Percentiles rank a stretch among this genome's conserved stretches.
phyloP scores from a whole-genome alignment of 2,329 filamentous ascomycete genomes.

The Phialophora macrospora region DNA sequence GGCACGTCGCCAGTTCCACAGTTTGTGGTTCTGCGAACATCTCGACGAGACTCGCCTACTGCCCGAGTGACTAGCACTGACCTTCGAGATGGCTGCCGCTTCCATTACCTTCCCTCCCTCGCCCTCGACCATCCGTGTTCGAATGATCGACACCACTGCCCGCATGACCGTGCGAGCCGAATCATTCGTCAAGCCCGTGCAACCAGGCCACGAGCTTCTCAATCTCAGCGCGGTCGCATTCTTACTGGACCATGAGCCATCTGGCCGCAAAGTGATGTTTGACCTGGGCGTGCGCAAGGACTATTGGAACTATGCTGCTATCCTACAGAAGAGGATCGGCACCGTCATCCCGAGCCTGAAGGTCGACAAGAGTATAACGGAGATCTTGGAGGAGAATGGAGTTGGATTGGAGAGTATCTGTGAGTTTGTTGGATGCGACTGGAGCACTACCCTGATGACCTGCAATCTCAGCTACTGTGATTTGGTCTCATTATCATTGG shows the following conservation, averaged over 20 bases:
- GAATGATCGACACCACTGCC: constrained; percentile 26
- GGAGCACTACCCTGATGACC: constrained; percentile 10
- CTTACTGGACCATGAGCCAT: constrained; percentile 28
- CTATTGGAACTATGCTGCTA: constrained; percentile 37
- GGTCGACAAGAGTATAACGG: constrained; percentile 32
- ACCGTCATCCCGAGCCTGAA: constrained; percentile 33
- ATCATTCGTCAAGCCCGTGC: constrained; percentile 28
- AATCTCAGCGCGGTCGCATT: constrained; percentile 29
- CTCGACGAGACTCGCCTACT: neutral
- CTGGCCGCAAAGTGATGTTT: constrained; percentile 38
- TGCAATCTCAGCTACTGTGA: constrained; percentile 34
- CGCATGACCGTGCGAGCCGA: constrained; percentile 28
- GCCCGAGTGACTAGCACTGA: neutral
- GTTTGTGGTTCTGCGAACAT: neutral
- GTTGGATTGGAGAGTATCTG: constrained; percentile 29
- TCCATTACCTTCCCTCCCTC: constrained; percentile 17
- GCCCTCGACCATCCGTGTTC: constrained; percentile 17
- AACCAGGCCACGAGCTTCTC: constrained; percentile 27
- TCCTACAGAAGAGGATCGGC: constrained; percentile 23
- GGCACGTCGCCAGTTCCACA: neutral
- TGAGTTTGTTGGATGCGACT: constrained; percentile 11
- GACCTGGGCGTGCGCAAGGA: constrained; percentile 45
- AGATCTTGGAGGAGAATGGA: constrained; percentile 33
- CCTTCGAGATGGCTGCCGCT: neutral
- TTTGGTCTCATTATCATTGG: constrained; percentile 42